These are phyloP conservation scores for Elsinoe ampelina DNA, from an alignment of 2,329 filamentous ascomycete species.

Conservation along the genomic window DNA sequence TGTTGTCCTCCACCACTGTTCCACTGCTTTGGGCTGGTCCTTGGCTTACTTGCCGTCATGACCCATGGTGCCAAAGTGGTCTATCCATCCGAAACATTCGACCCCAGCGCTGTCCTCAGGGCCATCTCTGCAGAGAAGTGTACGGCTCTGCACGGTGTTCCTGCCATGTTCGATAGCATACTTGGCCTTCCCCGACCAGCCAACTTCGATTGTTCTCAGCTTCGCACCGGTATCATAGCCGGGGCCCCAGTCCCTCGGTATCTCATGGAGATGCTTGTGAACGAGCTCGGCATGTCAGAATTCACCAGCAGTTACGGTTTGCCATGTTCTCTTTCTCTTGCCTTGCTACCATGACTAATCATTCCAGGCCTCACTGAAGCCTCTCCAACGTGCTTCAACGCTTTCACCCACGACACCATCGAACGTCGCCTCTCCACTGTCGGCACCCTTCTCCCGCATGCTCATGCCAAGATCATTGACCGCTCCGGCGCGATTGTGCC, in stretches of 20 bases:
- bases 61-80: conserved; percentile 70
- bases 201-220: conserved; percentile 36
- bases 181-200: conserved; percentile 40
- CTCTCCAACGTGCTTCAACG: conserved; percentile 71
- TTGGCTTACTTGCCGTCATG: conserved; percentile 61
- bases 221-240: conserved; percentile 70
- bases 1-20: conserved; percentile 79
- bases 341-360: not conserved
- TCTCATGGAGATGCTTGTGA: conserved; percentile 63
- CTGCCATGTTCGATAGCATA: conserved; percentile 71
- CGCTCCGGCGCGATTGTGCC: conserved; percentile 56
- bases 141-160: conserved; percentile 71
- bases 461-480: conserved; percentile 67
- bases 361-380: conserved; percentile 60
- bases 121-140: conserved; percentile 46
- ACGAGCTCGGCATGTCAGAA: conserved; percentile 64
- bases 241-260: conserved; percentile 67
- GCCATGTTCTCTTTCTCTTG: not conserved
- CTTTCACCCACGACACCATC: conserved; percentile 63
- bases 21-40: conserved; percentile 75
- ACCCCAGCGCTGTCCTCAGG: conserved; percentile 54
- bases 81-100: conserved; percentile 66
- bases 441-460: conserved; percentile 65
- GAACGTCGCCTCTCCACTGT: conserved; percentile 60
- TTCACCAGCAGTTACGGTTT: conserved; percentile 44